These are phyloP conservation scores for Rhizoclosmatium sp. DNA, from an alignment of 192 early-diverging fungal genomes.

Conservation along the genomic window DNA sequence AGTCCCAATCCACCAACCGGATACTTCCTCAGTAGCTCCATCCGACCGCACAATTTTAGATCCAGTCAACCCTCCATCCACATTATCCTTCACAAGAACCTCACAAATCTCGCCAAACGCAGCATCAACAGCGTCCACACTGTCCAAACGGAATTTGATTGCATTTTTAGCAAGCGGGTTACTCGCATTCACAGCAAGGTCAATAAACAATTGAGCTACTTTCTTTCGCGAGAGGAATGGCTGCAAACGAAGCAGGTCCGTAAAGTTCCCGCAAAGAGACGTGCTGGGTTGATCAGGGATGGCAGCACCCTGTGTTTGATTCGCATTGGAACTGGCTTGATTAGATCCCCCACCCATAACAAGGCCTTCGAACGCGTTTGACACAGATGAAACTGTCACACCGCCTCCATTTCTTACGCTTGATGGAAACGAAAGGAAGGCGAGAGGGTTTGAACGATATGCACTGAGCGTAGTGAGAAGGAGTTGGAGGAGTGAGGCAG, in stretches of 20 bases:
- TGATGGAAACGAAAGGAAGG: slow-evolving; percentile 63
- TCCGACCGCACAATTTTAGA: slow-evolving; percentile 29
- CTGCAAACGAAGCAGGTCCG: slow-evolving; percentile 84
- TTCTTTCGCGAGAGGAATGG: slow-evolving; percentile 82
- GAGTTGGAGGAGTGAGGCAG: slow-evolving; percentile 80
- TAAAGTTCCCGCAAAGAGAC: slow-evolving; percentile 80
- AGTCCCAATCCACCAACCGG: not conserved
- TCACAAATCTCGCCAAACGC: slow-evolving; percentile 80
- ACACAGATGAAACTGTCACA: not conserved
- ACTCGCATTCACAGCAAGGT: not conserved
- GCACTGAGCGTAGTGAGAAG: slow-evolving; percentile 84
- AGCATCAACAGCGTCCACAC: slow-evolving; percentile 78
- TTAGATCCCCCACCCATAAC: not conserved
- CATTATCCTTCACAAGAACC: slow-evolving; percentile 83
- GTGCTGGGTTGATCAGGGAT: slow-evolving; percentile 41
- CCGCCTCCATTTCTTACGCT: slow-evolving; percentile 11
- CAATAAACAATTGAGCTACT: slow-evolving; percentile 81
- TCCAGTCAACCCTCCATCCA: slow-evolving; percentile 72
- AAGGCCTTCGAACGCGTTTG: slow-evolving; percentile 17
- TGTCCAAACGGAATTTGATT: slow-evolving; percentile 59
- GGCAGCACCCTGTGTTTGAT: not conserved
- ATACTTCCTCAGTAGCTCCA: not conserved
- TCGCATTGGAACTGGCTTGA: slow-evolving; percentile 48
- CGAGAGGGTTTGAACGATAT: slow-evolving; percentile 63
- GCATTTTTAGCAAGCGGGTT: slow-evolving; percentile 15